Conservation (phyloP, 768 basidiomycete genomes). For the Cytidiella melzeri region DNA sequence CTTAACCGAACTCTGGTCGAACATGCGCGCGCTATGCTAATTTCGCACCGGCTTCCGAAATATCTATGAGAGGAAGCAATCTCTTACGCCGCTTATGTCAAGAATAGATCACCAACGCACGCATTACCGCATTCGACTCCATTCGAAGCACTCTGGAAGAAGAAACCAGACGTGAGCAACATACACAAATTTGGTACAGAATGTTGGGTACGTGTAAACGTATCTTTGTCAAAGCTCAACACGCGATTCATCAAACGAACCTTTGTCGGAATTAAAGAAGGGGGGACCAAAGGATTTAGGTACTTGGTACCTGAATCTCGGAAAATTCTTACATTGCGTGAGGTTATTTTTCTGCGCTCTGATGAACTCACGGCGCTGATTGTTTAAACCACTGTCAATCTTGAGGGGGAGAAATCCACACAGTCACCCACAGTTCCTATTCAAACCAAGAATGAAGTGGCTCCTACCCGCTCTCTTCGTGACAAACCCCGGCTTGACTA, state of each 20-base stretch:
- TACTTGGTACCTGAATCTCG: background rate
- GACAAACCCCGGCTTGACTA: background rate
- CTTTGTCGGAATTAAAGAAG: constrained; percentile 2
- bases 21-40: constrained; percentile 22
- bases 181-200: constrained; percentile 10
- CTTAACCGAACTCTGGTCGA: constrained; percentile 21
- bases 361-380: background rate
- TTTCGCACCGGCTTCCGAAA: constrained; percentile 15
- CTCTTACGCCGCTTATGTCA: too few relatives aligned
- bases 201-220: constrained; percentile 7
- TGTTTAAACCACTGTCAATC: background rate
- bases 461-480: background rate
- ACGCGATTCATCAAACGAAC: too few relatives aligned
- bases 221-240: too few relatives aligned
- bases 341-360: constrained; percentile 6
- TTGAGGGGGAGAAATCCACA: constrained; percentile 9
- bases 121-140: constrained; percentile 15
- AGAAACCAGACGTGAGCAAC: constrained; percentile 12
- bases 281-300: background rate
- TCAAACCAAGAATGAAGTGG: background rate
- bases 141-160: constrained; percentile 13
- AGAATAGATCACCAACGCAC: constrained; percentile 13
- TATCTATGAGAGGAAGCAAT: constrained; percentile 26
- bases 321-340: constrained; percentile 1
- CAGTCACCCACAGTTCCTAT: too few relatives aligned